Conservation (phyloP, 352 stramenopile genomes). For the Aphanomyces invadans region DNA sequence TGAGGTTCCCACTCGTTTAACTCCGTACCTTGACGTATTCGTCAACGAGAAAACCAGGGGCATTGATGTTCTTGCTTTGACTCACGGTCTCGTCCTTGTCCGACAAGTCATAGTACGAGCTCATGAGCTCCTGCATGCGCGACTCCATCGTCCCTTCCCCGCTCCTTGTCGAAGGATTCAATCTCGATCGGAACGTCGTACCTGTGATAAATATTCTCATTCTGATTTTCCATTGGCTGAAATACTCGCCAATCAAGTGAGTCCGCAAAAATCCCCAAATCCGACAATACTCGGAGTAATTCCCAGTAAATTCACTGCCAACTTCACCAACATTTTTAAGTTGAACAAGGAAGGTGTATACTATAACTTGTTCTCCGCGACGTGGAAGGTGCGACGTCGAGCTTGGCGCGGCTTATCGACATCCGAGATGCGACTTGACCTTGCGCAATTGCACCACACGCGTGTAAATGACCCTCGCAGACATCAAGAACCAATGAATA, state of each 20-base stretch:
- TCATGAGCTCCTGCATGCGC: slow-evolving; percentile 85
- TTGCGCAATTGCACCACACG: too few species aligned
- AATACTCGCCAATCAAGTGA: slow-evolving; percentile 10
- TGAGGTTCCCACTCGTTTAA: background rate
- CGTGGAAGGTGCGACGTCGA: too few species aligned
- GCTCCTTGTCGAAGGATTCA: slow-evolving; percentile 1
- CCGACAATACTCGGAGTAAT: too few species aligned
- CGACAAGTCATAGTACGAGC: slow-evolving; percentile 80
- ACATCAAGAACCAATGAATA: too few species aligned
- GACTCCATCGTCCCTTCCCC: slow-evolving; percentile 26
- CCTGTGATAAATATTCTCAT: background rate
- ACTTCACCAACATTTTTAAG: too few species aligned
- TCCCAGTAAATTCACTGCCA: too few species aligned
- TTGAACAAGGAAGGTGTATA: too few species aligned
- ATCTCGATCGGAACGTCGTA: slow-evolving; percentile 6
- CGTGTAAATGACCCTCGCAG: too few species aligned
- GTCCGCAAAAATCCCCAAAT: too few species aligned
- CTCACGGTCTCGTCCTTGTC: slow-evolving; percentile 34
- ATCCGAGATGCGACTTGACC: too few species aligned
- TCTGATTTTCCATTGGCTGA: slow-evolving; percentile 1
- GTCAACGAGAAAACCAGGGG: slow-evolving; percentile 54
- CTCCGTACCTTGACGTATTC: slow-evolving; percentile 58
- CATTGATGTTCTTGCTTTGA: slow-evolving; percentile 72
- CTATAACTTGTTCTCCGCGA: too few species aligned
- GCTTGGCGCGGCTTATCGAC: too few species aligned